Evolutionary conservation across 2,329 filamentous ascomycete genomes (phyloP).

Genomic region (Neonectria hederae): DNA sequence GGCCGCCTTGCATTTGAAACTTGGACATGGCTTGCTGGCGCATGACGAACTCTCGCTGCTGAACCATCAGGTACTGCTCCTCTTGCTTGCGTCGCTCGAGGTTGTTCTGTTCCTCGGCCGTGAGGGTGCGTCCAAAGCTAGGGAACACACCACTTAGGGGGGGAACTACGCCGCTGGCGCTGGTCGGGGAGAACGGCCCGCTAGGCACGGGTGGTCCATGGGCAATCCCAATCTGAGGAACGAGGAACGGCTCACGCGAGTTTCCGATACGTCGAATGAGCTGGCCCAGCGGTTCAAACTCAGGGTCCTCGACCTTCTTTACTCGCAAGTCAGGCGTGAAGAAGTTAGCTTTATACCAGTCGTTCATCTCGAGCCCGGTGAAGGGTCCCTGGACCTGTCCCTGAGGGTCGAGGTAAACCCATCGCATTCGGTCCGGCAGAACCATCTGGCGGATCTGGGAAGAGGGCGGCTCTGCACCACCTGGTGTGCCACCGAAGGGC

Average conservation of each 20-base stretch:
- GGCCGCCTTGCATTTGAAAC: conserved; percentile 65
- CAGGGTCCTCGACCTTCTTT: conserved; percentile 90
- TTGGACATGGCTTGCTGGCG: conserved; percentile 84
- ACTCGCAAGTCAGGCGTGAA: conserved; percentile 95
- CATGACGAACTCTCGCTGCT: conserved; percentile 91
- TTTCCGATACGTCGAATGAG: conserved; percentile 96
- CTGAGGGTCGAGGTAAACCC: conserved; percentile 97
- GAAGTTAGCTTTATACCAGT: conserved; percentile 99
- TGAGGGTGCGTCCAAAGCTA: conserved; percentile 94
- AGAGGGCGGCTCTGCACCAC: conserved; percentile 61
- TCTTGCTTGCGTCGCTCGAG: conserved; percentile 96
- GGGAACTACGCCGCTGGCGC: conserved; percentile 75
- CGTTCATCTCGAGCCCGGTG: conserved; percentile 98
- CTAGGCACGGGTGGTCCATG: conserved; percentile 76
- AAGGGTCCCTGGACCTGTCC: conserved; percentile 93
- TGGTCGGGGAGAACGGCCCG: conserved; percentile 59
- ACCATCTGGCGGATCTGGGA: conserved; percentile 90
- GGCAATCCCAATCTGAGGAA: conserved; percentile 94
- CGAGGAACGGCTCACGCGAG: conserved; percentile 95
- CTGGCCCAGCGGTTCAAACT: conserved; percentile 95
- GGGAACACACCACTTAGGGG: conserved; percentile 95
- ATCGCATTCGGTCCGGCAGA: conserved; percentile 98
- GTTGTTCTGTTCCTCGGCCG: conserved; percentile 97
- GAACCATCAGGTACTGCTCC: conserved; percentile 95
- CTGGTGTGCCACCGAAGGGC: conserved; percentile 49